phyloP scores from a whole-genome alignment of 148 eudicot genomes.

The Nyssa sinensis region DNA sequence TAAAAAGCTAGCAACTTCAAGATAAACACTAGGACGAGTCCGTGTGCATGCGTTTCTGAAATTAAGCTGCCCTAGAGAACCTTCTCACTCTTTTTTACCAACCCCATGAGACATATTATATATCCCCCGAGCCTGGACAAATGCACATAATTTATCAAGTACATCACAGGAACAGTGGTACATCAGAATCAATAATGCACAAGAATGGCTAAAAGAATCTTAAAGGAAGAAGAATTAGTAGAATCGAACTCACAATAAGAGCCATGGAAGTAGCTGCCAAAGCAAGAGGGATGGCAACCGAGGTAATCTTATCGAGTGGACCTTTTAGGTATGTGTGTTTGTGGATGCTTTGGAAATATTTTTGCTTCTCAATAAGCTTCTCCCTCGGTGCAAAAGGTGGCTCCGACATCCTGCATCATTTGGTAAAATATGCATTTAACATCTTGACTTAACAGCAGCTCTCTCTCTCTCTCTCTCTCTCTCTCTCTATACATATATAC shows the following conservation, averaged over 20 bases:
- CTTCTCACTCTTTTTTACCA: conserved; percentile 78
- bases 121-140: conserved; percentile 64
- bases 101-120: conserved; percentile 93
- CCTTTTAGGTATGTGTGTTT: conserved; percentile 68
- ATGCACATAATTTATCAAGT: not conserved
- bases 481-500: not conserved
- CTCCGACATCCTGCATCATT: conserved; percentile 54
- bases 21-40: not conserved
- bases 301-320: conserved; percentile 57
- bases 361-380: conserved; percentile 60
- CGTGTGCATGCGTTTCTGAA: not conserved
- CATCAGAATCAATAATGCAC: not conserved
- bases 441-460: not conserved
- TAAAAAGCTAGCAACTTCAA: not conserved
- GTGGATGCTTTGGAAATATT: conserved; percentile 48
- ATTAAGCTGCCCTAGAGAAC: not conserved
- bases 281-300: conserved; percentile 71
- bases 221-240: not conserved
- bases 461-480: not conserved
- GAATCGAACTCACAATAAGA: conserved; percentile 50
- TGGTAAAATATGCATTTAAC: not conserved
- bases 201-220: not conserved
- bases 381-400: conserved; percentile 67
- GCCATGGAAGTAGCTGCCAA: conserved; percentile 45
- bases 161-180: not conserved